A percentile compares a stretch with the other conserved stretches of the same genome.
These are phyloP conservation scores for Yamadazyma membranifaciens DNA, from an alignment of 1,139 yeast species.

Conservation along the genomic window DNA sequence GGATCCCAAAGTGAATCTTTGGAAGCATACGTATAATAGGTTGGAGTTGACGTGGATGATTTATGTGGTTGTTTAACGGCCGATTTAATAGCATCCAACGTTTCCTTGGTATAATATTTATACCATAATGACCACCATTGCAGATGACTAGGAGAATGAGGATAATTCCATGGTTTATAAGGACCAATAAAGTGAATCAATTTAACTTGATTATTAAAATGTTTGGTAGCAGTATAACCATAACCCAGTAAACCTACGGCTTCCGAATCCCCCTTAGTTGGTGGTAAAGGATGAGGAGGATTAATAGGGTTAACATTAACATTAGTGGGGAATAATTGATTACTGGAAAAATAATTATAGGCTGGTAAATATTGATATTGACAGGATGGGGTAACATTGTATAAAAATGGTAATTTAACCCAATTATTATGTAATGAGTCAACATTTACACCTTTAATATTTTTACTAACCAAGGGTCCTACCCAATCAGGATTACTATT, in stretches of 20 bases:
- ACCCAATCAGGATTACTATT: constrained; percentile 50
- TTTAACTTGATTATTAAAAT: constrained; percentile 38
- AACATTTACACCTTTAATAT: constrained; percentile 1
- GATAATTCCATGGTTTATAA: constrained; percentile 72
- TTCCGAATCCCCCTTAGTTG: constrained; percentile 6
- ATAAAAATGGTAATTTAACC: constrained; percentile 74
- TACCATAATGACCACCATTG: constrained; percentile 50
- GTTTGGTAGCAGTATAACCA: constrained; percentile 25
- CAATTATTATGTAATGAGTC: constrained; percentile 35
- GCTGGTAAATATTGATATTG: constrained; percentile 88
- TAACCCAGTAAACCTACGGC: constrained; percentile 21
- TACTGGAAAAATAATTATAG: constrained; percentile 49
- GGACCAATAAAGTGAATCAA: constrained; percentile 82
- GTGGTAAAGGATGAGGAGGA: constrained; percentile 3
- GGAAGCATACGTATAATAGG: constrained; percentile 16
- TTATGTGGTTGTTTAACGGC: not conserved
- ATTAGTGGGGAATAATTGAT: constrained; percentile 7
- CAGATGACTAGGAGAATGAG: constrained; percentile 21
- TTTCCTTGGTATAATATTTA: constrained; percentile 24
- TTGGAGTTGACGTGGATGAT: constrained; percentile 3
- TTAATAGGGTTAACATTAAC: constrained; percentile 11
- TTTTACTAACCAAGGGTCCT: constrained; percentile 12
- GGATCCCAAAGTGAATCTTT: constrained; percentile 42
- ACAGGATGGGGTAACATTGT: constrained; percentile 82
- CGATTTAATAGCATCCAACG: constrained; percentile 8